Conservation (phyloP, 805 yeast species). For the Maudiozyma serrabonitensis region DNA sequence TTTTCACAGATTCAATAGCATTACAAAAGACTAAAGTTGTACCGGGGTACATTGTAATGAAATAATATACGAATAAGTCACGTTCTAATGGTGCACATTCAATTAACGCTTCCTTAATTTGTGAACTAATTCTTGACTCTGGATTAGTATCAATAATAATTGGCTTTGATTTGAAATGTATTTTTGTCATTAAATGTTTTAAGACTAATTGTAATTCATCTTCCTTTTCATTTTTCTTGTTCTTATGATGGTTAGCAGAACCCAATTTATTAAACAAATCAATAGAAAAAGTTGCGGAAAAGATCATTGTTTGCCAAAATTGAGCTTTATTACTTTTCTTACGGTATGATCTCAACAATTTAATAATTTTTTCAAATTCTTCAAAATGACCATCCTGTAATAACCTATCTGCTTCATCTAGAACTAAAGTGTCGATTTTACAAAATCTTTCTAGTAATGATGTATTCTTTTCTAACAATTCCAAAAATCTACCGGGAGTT, state of each 20-base stretch:
- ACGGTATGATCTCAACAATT: conserved; percentile 41
- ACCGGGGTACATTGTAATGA: conserved; percentile 78
- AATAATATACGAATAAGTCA: conserved; percentile 83
- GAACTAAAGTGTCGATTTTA: conserved; percentile 44
- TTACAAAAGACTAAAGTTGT: conserved; percentile 86
- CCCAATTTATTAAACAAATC: conserved; percentile 72
- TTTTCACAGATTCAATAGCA: conserved; percentile 88
- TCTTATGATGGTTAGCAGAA: conserved; percentile 22
- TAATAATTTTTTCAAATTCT: conserved; percentile 76
- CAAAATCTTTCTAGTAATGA: conserved; percentile 33
- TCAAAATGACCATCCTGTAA: conserved; percentile 94
- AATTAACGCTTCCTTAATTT: conserved; percentile 73
- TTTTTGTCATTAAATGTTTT: conserved; percentile 53
- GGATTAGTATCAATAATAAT: conserved; percentile 79
- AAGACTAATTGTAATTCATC: conserved; percentile 49
- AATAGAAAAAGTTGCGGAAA: conserved; percentile 85
- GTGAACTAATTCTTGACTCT: conserved; percentile 61
- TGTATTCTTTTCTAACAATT: conserved; percentile 57
- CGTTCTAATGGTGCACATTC: conserved; percentile 88
- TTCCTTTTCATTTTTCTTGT: conserved; percentile 9
- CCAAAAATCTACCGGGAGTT: conserved; percentile 90
- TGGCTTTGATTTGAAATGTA: conserved; percentile 67
- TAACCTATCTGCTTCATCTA: conserved; percentile 94
- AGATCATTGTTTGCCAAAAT: conserved; percentile 78
- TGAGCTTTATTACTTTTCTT: conserved; percentile 29